Base-by-base conservation (phyloP, 2,329 filamentous ascomycete genomes). In the Anthostomella pinea region DNA sequence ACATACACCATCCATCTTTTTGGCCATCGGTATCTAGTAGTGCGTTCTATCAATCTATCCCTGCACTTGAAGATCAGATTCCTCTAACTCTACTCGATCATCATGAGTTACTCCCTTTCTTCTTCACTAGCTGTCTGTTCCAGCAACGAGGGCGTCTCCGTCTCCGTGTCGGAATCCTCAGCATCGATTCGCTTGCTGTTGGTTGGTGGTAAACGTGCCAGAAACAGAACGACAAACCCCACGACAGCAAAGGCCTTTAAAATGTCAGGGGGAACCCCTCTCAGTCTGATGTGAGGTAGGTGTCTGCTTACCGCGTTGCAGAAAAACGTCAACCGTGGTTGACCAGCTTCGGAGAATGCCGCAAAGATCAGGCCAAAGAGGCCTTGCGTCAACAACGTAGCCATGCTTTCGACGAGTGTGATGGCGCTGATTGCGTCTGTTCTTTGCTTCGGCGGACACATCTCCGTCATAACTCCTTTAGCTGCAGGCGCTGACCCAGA, bases 381-480 rank as follows among this genome's bases (percentile, higher is more conserved):
- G 0, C 78, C 78, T 39, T 77, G 78, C 0, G 81, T 87, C 0
- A 73, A 66, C 2, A 87, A 60, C 16, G 75, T 67, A 0, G 81
- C 83, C 20, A 85, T 71, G 45, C 84, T 85, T 52, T 87, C 83
- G 0, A 87, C 76, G 0, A 87, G 63, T 0, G 80, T 85, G 9
- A 87, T 79, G 0, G 79, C 81, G 24, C 80, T 79, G 3, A 87
- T 63, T 0, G 83, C 83, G 51, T 87, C 83, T 0, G 76, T 71
- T 0, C 82, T 70, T 37, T 83, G 74, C 0, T 68, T 68, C 2
- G 76, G 67, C 0, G 79, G 66, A 28, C 81, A 81, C 80, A 87
- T 83, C 38, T 83, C 76, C 0, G 84, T 73, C 41, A 87, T 85
- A n/a, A 83, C 79, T 1, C 83, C 83, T 47, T 87, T 87, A 1